Evolutionary conservation across 75 land plant genomes (phyloP).

Genomic region (Pinus tabuliformis): DNA sequence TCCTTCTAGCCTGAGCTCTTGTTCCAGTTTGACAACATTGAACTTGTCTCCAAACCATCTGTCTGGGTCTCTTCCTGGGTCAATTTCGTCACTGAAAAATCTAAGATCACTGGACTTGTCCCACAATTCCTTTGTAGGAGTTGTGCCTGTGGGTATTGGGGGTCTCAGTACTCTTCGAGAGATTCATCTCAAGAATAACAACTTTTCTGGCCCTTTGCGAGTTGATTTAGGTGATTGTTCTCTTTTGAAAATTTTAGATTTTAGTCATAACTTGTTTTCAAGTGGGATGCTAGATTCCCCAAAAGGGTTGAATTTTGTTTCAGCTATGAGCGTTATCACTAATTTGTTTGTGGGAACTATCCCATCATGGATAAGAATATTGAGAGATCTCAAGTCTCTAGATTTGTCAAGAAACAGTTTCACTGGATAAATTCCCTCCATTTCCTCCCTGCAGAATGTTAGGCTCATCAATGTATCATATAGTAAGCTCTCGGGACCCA

Average conservation of each 20-base stretch:
- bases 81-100: constrained; percentile 34
- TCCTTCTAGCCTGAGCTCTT: constrained; percentile 43
- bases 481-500: constrained; percentile 46
- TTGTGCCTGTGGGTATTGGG: constrained; percentile 43
- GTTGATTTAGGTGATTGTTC: constrained; percentile 38
- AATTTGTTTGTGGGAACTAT: constrained; percentile 59
- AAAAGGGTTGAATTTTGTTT: constrained; percentile 37
- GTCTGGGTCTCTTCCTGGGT: constrained; percentile 25
- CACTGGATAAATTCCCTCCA: constrained; percentile 55
- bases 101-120: constrained; percentile 37
- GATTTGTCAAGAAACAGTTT: constrained; percentile 72
- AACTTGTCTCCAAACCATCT: too few relatives aligned
- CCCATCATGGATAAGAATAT: constrained; percentile 57
- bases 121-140: constrained; percentile 50
- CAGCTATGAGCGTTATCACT: constrained; percentile 24
- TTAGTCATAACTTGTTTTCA: constrained; percentile 60
- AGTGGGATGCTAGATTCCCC: constrained; percentile 49
- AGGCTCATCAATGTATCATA: constrained; percentile 53
- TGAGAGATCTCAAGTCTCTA: constrained; percentile 48
- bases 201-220: constrained; percentile 48
- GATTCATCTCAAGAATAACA: constrained; percentile 28
- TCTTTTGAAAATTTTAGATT: constrained; percentile 41
- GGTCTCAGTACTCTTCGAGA: constrained; percentile 27
- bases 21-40: constrained; percentile 4
- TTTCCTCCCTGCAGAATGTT: constrained; percentile 46